Evolutionary conservation across 306 rosid genomes (phyloP), one percentile per base, ranked within the genome.

Genomic region (Gastrolobium villosum): DNA sequence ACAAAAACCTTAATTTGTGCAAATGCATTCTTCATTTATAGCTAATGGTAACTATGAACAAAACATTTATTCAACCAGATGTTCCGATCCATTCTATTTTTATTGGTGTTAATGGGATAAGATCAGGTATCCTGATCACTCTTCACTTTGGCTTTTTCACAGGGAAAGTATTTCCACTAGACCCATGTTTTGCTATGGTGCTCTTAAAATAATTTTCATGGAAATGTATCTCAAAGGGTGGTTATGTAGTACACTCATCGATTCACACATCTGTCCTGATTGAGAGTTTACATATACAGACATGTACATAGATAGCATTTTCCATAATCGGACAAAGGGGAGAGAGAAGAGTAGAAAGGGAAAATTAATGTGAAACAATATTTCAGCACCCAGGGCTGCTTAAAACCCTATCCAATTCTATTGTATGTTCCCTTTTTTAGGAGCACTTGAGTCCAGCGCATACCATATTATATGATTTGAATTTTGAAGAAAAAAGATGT

Each of bases 101-200:
- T 73, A 28, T 13, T 55, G 63, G 31, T 66, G 63, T 53, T 50
- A 53, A 63, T 70, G 32, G 41, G 35, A 49, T 32, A 46, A 34
- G 54, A 48, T 49, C 53, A 57, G 64, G 64, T 74, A 26, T n/a
- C 36, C n/a, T 39, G 15, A 6, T 56, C 54, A 56, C 56, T 56
- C 63, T 80, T 65, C 63, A 13, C 30, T 43, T 67, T 20, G 66
- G 48, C 68, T 80, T 40, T 41, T 72, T 52, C 60, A 34, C 7
- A 36, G 10, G 48, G 74, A 32, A 52, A 7, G 52, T 28, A 45
- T 15, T 68, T 45, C 60, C 56, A 50, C 64, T 41, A 35, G 6
- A 39, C 13, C 71, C 73, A 11, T 35, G 26, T 54, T 63, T 45
- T 63, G 32, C 10, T 10, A 32, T 15, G 46, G 10, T 62, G 49